Evolutionary conservation across 768 basidiomycete species (phyloP), one percentile per base, ranked within the genome.

Genomic region (Lactifluus hygrophoroides): DNA sequence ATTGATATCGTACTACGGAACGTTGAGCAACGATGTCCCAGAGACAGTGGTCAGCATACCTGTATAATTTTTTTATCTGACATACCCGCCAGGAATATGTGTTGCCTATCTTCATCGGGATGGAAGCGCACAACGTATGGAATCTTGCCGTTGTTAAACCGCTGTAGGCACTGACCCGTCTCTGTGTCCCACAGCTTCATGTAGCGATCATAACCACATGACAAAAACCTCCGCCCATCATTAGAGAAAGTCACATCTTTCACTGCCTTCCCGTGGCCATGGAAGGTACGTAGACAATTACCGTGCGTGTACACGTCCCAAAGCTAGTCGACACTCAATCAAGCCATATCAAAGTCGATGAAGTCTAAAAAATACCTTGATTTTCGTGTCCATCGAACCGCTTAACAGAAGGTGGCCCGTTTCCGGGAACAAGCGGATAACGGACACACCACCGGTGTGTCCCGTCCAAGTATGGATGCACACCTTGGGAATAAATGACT

Each of bases 111-210:
- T 56, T 88, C 80, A 69, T 96, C 95, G 6, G 96, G 96, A 70
- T 98, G 90, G 77, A 97, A 99, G 54, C 85, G 83, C 54, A 98
- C 79, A 51, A 95, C 93, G 69, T 97, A 94, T 11, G 96, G 94
- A 19, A 94, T 94, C 77, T 97, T 97, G 62, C 95, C 96, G 67
- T 97, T 98, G 64, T 89, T 87, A 74, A 98, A 99, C 7, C 94
- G 88, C 70, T 97, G 90, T 60, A 96, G 73, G 74, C 96, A 98
- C 74, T 97, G 91, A 1, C 94, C 95, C 0, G 96, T 98, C 74
- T 99, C 96, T 19, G 96, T 97, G 67, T 99, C 95, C 96, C 96
- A 99, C 13, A 97, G 78, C 73, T 99, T 99, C 85, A 98, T 94
- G 69, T 93, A 88, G 51, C 94, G 88, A 71, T 99, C 96, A 67